phyloP scores from a whole-genome alignment of 257 asterid genomes.

The Solanum chmielewskii region DNA sequence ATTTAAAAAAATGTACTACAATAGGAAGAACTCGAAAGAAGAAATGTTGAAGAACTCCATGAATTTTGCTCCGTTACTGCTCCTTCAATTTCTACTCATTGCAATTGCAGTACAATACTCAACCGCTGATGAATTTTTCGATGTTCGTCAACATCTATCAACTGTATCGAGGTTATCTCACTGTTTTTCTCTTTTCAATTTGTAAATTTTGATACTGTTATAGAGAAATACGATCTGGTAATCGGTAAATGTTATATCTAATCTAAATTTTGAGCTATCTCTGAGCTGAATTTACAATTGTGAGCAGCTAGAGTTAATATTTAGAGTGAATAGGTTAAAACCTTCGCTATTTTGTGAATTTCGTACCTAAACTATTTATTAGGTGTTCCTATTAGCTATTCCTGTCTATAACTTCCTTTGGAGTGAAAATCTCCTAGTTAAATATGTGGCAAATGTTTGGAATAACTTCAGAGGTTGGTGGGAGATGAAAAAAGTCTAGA shows the following conservation, averaged over 20 bases:
- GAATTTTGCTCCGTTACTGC: not conserved
- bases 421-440: too few species aligned
- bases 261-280: not conserved
- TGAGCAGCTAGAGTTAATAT: not conserved
- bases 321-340: not conserved
- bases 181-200: not conserved
- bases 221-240: not conserved
- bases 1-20: not conserved
- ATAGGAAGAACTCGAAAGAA: not conserved
- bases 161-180: conserved; percentile 61
- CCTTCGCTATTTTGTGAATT: not conserved
- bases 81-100: not conserved
- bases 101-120: not conserved
- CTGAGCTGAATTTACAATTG: not conserved
- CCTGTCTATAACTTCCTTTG: too few species aligned
- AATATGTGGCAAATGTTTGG: not conserved
- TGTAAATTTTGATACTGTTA: not conserved
- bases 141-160: conserved; percentile 74
- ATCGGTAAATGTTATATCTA: not conserved
- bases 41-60: not conserved
- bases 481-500: not conserved
- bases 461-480: not conserved
- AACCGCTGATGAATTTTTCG: conserved; percentile 37
- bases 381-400: not conserved
- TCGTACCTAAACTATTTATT: not conserved